Evolutionary conservation across 179 eudicot species (phyloP).

Genomic region (Camellia oleifera): DNA sequence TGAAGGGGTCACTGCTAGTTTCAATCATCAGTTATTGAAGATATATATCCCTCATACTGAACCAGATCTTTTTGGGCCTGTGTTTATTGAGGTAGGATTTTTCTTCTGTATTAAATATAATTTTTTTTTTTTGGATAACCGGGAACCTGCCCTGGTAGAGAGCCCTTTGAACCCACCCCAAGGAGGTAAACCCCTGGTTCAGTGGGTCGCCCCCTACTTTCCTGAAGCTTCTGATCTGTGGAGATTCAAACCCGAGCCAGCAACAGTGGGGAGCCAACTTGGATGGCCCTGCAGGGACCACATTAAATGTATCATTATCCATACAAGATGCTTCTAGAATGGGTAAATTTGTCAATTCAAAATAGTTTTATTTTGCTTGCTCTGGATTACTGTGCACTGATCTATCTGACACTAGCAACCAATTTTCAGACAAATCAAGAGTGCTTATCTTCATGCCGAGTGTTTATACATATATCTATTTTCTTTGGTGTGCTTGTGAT

Average conservation of each 20-base stretch:
- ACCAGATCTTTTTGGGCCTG: conserved; percentile 69
- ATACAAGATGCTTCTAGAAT: background rate
- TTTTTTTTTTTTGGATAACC: background rate
- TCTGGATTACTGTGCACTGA: background rate
- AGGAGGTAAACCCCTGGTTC: no score
- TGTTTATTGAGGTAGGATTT: conserved; percentile 77
- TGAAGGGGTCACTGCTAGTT: conserved; percentile 30
- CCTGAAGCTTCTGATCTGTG: no score
- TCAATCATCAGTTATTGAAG: conserved; percentile 62
- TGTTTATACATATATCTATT: no score
- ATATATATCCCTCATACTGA: conserved; percentile 72
- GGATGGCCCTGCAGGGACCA: background rate
- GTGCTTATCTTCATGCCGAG: no score
- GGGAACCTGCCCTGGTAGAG: no score
- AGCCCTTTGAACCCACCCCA: no score
- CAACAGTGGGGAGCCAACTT: no score
- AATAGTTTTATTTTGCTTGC: conserved; percentile 1
- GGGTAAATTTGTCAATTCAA: background rate
- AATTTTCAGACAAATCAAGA: no score
- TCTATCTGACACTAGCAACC: no score
- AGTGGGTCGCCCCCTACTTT: no score
- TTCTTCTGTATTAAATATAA: background rate
- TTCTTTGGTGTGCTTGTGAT: no score
- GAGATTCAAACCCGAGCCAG: no score
- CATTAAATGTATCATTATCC: background rate